A percentile compares a stretch with the other conserved stretches of the same genome.
phyloP scores from a whole-genome alignment of 139 green algal genomes.

The Picochlorum sp. region DNA sequence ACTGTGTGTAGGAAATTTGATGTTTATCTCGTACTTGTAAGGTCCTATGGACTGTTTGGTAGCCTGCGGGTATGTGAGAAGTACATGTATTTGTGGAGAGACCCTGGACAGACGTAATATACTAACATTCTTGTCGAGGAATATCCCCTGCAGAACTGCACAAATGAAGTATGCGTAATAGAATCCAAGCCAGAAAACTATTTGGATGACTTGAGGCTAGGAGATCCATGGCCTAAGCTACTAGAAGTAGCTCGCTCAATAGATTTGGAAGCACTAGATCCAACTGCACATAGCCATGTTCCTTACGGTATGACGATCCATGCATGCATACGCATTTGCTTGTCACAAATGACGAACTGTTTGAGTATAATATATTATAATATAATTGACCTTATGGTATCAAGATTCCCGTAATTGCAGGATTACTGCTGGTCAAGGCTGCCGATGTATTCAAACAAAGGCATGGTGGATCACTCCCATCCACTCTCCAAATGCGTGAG shows the following conservation, averaged over 20 bases:
- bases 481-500: slow-evolving; percentile 34
- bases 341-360: background rate
- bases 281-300: slow-evolving; percentile 67
- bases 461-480: slow-evolving; percentile 37
- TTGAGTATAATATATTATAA: background rate
- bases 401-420: background rate
- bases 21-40: slow-evolving; percentile 55
- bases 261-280: slow-evolving; percentile 62
- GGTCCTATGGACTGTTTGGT: slow-evolving; percentile 78
- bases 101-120: background rate
- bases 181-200: slow-evolving; percentile 85
- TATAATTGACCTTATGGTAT: background rate
- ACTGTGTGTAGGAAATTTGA: slow-evolving; percentile 39
- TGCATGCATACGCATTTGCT: too few relatives aligned
- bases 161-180: slow-evolving; percentile 70
- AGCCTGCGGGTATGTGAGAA: slow-evolving; percentile 49
- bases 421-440: slow-evolving; percentile 48
- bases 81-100: background rate
- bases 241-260: slow-evolving; percentile 32
- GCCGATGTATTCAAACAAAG: slow-evolving; percentile 29
- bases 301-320: slow-evolving; percentile 49
- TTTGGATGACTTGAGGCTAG: slow-evolving; percentile 72
- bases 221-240: slow-evolving; percentile 77
- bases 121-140: background rate
- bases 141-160: slow-evolving; percentile 36